Evolutionary conservation across 1,284 basidiomycete genomes (phyloP).

Genomic region (Cutaneotrichosporon arboriforme): DNA sequence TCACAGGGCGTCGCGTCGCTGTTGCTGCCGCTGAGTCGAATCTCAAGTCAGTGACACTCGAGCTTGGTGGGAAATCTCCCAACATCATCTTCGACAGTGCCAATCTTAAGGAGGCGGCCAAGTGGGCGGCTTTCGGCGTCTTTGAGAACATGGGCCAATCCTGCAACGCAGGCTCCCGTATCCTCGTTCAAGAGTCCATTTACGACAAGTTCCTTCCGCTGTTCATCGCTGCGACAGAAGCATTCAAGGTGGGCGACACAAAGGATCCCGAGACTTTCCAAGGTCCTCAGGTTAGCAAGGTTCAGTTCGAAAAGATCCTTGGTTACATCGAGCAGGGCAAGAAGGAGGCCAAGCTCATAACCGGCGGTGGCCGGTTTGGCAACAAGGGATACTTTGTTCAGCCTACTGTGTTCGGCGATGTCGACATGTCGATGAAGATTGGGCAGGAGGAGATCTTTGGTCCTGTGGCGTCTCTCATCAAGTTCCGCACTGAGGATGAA

Average conservation of each 20-base stretch:
- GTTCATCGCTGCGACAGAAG: slow-evolving; percentile 60
- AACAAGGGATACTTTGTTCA: slow-evolving; percentile 32
- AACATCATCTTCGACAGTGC: slow-evolving; percentile 19
- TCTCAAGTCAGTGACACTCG: slow-evolving; percentile 57
- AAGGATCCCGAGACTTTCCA: slow-evolving; percentile 66
- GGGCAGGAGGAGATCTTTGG: slow-evolving; percentile 50
- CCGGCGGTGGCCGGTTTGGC: slow-evolving; percentile 60
- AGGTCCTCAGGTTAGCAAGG: slow-evolving; percentile 76
- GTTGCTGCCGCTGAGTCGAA: slow-evolving; percentile 73
- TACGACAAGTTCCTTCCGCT: slow-evolving; percentile 71
- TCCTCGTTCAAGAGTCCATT: slow-evolving; percentile 72
- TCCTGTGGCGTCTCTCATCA: slow-evolving; percentile 49
- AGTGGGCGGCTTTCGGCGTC: slow-evolving; percentile 24
- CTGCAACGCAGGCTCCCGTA: slow-evolving; percentile 47
- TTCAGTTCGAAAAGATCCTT: slow-evolving; percentile 86
- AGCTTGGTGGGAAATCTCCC: slow-evolving; percentile 50
- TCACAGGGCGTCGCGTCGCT: slow-evolving; percentile 78
- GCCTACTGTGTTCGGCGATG: slow-evolving; percentile 45
- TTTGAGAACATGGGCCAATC: slow-evolving; percentile 15
- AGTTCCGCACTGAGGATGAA: slow-evolving; percentile 48
- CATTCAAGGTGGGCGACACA: slow-evolving; percentile 63
- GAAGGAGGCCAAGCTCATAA: slow-evolving; percentile 65
- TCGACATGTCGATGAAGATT: slow-evolving; percentile 33
- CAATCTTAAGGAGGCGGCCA: slow-evolving; percentile 15
- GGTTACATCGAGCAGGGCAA: slow-evolving; percentile 82